Conservation (phyloP, 108 stramenopile genomes). For the Pseudonitzschia delicatissima region DNA sequence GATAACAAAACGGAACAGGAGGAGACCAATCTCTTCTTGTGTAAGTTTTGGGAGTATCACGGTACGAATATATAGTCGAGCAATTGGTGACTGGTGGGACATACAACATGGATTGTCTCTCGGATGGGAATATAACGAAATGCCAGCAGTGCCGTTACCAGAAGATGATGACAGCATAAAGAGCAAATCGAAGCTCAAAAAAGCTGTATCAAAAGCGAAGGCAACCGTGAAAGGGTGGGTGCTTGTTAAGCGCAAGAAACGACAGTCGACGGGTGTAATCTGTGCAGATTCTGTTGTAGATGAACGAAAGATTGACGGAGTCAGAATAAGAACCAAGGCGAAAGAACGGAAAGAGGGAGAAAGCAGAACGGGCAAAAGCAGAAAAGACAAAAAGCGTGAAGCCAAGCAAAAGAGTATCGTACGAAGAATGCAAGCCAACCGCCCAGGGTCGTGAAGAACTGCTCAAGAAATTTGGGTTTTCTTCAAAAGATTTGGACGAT, state of each 20-base stretch:
- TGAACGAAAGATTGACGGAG: too few species aligned
- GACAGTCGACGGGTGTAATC: neutral
- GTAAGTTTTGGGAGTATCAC: neutral
- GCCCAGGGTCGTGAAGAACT: neutral
- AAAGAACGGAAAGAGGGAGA: too few species aligned
- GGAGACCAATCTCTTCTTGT: too few species aligned
- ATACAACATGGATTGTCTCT: neutral
- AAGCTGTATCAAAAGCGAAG: neutral
- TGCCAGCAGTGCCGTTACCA: neutral
- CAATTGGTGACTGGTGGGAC: conserved; percentile 4
- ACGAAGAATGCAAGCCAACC: neutral
- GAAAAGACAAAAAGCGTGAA: too few species aligned
- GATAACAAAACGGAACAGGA: too few species aligned
- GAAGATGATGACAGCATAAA: neutral
- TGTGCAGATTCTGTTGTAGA: neutral
- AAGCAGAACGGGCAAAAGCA: too few species aligned
- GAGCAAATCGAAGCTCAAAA: neutral
- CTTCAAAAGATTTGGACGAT: neutral
- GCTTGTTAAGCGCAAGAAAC: neutral
- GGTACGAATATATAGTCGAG: neutral
- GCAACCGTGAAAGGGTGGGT: neutral
- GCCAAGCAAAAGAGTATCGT: too few species aligned
- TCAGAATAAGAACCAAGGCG: too few species aligned
- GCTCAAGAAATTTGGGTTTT: neutral
- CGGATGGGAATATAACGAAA: neutral